Evolutionary conservation across 495 filamentous ascomycete genomes (phyloP).

Genomic region (Chaetomium fimeti): DNA sequence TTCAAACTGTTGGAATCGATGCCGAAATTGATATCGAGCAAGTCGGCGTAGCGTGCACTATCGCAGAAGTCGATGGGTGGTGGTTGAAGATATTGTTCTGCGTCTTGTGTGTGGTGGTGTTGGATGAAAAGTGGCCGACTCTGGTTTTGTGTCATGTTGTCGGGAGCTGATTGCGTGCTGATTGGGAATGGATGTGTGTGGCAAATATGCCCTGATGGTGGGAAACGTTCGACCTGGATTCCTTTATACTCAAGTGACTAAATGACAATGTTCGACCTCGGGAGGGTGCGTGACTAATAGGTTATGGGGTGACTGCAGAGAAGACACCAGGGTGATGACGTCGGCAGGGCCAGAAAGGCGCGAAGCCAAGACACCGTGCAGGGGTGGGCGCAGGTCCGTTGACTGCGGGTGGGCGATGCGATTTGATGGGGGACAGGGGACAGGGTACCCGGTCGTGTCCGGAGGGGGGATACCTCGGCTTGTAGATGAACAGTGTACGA

Average conservation of each 20-base stretch:
- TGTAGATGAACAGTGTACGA: neutral
- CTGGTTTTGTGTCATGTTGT: constrained; percentile 22
- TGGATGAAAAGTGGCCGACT: constrained; percentile 10
- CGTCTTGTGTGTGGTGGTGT: constrained; percentile 10
- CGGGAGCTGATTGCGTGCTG: constrained; percentile 12
- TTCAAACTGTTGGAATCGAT: no score
- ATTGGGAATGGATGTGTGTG: constrained; percentile 3
- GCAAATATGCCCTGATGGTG: constrained; percentile 9
- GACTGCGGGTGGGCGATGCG: neutral
- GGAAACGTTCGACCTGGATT: constrained; percentile 8
- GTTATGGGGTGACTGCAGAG: constrained; percentile 14
- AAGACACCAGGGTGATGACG: neutral
- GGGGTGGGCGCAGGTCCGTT: neutral
- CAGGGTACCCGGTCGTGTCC: neutral
- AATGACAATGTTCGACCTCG: neutral
- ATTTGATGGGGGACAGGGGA: neutral
- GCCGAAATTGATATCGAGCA: neutral
- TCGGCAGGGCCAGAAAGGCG: neutral
- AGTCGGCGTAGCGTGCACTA: neutral
- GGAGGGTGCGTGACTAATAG: constrained; percentile 15
- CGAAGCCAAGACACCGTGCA: neutral
- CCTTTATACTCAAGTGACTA: constrained; percentile 14
- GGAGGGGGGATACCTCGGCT: neutral
- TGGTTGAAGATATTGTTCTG: constrained; percentile 14
- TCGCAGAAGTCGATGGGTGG: neutral